phyloP scores from a whole-genome alignment of 257 asterid species.

The Fraxinus anomala region DNA sequence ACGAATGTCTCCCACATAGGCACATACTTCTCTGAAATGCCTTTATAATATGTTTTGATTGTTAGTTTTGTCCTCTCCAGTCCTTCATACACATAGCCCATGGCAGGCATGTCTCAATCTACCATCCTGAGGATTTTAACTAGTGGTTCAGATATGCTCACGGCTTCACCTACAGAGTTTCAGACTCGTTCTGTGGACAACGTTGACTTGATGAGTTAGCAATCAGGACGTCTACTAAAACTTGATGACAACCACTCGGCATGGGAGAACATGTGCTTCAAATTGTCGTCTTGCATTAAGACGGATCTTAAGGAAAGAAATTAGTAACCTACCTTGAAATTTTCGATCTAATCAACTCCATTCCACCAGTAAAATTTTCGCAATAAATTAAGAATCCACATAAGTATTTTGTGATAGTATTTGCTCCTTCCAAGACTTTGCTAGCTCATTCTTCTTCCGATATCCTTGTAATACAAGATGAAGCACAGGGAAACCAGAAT shows the following conservation, averaged over 20 bases:
- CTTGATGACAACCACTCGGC: background rate
- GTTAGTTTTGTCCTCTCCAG: slow-evolving; percentile 42
- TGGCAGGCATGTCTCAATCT: slow-evolving; percentile 52
- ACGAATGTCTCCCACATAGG: slow-evolving; percentile 33
- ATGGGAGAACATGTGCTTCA: slow-evolving; percentile 35
- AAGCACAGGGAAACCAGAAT: slow-evolving; percentile 54
- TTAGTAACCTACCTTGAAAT: slow-evolving; percentile 27
- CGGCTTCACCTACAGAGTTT: slow-evolving; percentile 36
- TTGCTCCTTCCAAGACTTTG: slow-evolving; percentile 44
- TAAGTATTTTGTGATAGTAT: slow-evolving; percentile 29
- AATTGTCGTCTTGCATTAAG: slow-evolving; percentile 37
- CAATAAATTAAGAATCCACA: slow-evolving; percentile 39
- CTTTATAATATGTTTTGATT: slow-evolving; percentile 43
- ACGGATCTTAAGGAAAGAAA: slow-evolving; percentile 39
- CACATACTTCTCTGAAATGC: slow-evolving; percentile 37
- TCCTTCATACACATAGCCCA: slow-evolving; percentile 46
- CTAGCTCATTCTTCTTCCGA: slow-evolving; percentile 51
- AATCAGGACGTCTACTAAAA: slow-evolving; percentile 7
- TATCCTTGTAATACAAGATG: slow-evolving; percentile 31
- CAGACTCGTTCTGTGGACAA: slow-evolving; percentile 36
- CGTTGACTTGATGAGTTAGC: slow-evolving; percentile 34
- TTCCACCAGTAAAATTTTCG: slow-evolving; percentile 34
- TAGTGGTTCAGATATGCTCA: slow-evolving; percentile 37
- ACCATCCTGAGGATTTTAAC: slow-evolving; percentile 41
- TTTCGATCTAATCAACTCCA: slow-evolving; percentile 40